Evolutionary conservation across 2,329 filamentous ascomycete species (phyloP).

Genomic region (Phoma herbarum): DNA sequence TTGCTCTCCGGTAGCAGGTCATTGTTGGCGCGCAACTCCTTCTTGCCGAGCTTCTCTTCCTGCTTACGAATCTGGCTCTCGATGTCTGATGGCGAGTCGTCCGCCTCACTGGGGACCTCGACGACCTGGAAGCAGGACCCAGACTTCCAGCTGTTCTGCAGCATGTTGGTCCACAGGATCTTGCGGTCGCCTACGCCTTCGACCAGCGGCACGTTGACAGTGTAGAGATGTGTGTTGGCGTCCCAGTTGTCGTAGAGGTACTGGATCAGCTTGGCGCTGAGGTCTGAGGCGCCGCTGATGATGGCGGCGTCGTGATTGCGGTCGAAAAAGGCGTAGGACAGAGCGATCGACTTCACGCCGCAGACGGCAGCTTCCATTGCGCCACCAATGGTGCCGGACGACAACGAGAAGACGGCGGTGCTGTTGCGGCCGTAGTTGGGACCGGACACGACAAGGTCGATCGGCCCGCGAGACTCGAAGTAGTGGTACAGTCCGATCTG

Average conservation of each 20-base stretch:
- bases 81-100: slow-evolving; percentile 69
- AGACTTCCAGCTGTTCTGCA: slow-evolving; percentile 90
- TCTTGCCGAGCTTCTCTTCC: slow-evolving; percentile 59
- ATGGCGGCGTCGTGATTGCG: slow-evolving; percentile 83
- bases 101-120: slow-evolving; percentile 68
- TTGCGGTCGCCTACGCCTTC: slow-evolving; percentile 75
- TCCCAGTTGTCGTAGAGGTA: slow-evolving; percentile 79
- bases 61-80: slow-evolving; percentile 78
- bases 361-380: slow-evolving; percentile 61
- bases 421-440: slow-evolving; percentile 62
- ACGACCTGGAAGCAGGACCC: slow-evolving; percentile 88
- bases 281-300: slow-evolving; percentile 77
- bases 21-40: slow-evolving; percentile 43
- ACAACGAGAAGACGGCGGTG: slow-evolving; percentile 60
- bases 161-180: slow-evolving; percentile 82
- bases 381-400: slow-evolving; percentile 59
- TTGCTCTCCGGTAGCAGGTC: slow-evolving; percentile 29
- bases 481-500: slow-evolving; percentile 60
- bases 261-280: slow-evolving; percentile 80
- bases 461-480: slow-evolving; percentile 54
- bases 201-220: slow-evolving; percentile 87
- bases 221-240: slow-evolving; percentile 80
- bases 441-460: slow-evolving; percentile 60
- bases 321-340: slow-evolving; percentile 90
- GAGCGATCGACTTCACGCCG: slow-evolving; percentile 71